These are phyloP conservation scores for Tuber indicum DNA, from an alignment of 495 filamentous ascomycete genomes.

Conservation along the genomic window DNA sequence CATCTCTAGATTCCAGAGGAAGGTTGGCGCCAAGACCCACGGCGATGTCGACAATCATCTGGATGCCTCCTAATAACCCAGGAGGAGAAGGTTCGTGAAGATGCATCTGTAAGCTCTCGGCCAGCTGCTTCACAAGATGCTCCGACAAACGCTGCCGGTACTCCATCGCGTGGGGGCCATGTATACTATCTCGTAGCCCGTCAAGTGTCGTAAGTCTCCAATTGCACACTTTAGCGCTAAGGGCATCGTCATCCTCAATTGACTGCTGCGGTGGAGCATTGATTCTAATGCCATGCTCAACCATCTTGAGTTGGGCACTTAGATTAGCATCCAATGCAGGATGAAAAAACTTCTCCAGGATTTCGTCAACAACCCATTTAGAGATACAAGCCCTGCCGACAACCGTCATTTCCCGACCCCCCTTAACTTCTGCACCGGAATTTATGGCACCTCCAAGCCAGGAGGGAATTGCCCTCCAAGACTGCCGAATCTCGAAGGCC, in stretches of 20 bases:
- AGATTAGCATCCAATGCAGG: slow-evolving; percentile 70
- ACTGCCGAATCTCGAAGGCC: slow-evolving; percentile 88
- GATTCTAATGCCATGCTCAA: slow-evolving; percentile 82
- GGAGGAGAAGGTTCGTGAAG: slow-evolving; percentile 67
- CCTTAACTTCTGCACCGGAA: slow-evolving; percentile 68
- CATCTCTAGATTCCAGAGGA: slow-evolving; percentile 84
- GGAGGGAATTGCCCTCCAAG: slow-evolving; percentile 71
- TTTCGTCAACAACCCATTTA: slow-evolving; percentile 82
- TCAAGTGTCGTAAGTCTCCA: slow-evolving; percentile 94
- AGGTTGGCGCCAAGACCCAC: slow-evolving; percentile 79
- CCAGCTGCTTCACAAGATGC: slow-evolving; percentile 62
- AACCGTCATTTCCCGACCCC: slow-evolving; percentile 94
- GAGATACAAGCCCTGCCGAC: slow-evolving; percentile 87
- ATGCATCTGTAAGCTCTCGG: slow-evolving; percentile 60
- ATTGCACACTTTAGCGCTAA: slow-evolving; percentile 77
- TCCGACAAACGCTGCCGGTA: slow-evolving; percentile 61
- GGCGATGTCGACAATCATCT: slow-evolving; percentile 90
- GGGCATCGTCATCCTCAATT: slow-evolving; percentile 81
- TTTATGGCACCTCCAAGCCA: slow-evolving; percentile 78
- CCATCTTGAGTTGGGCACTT: slow-evolving; percentile 69
- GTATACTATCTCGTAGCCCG: slow-evolving; percentile 67
- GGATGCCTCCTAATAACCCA: slow-evolving; percentile 70
- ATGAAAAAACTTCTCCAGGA: slow-evolving; percentile 88
- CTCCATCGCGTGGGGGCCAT: slow-evolving; percentile 57
- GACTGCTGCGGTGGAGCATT: slow-evolving; percentile 62